These are phyloP conservation scores for Barnettozyma sp. DNA, from an alignment of 805 yeast species.

Conservation along the genomic window DNA sequence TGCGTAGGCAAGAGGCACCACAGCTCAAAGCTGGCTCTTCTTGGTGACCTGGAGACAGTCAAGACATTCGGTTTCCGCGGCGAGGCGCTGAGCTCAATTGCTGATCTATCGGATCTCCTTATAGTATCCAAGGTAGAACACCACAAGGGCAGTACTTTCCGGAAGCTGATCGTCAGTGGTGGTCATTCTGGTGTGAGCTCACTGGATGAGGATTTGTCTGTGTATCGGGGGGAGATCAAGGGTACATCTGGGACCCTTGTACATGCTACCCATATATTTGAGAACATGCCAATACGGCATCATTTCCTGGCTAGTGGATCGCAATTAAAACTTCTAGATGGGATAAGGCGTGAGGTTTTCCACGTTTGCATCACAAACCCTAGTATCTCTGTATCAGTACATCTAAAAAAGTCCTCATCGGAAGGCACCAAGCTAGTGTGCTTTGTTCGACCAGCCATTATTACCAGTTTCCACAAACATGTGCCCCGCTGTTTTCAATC, in stretches of 20 bases:
- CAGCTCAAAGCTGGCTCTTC: constrained; percentile 46
- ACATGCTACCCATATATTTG: constrained; percentile 34
- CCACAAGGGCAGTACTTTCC: constrained; percentile 27
- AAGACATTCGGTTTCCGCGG: constrained; percentile 66
- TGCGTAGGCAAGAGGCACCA: constrained; percentile 39
- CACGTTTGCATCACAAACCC: constrained; percentile 26
- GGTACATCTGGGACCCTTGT: constrained; percentile 35
- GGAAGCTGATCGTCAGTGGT: neutral
- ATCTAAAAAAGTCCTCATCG: neutral
- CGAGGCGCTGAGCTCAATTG: constrained; percentile 53
- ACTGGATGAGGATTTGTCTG: constrained; percentile 7
- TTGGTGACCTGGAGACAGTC: constrained; percentile 33
- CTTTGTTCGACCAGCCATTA: constrained; percentile 2
- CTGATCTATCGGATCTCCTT: constrained; percentile 39
- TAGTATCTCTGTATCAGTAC: constrained; percentile 14
- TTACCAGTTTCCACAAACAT: constrained; percentile 11
- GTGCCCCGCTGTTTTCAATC: constrained; percentile 18
- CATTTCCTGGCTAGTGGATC: constrained; percentile 21
- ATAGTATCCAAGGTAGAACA: constrained; percentile 39
- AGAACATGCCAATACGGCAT: constrained; percentile 38
- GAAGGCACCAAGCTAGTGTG: constrained; percentile 7
- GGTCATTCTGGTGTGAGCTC: constrained; percentile 9
- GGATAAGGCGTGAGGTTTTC: constrained; percentile 28
- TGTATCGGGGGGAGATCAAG: constrained; percentile 1
- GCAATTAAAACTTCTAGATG: constrained; percentile 21